Evolutionary conservation across 768 basidiomycete genomes (phyloP).

Genomic region (Sutorius australiensis): DNA sequence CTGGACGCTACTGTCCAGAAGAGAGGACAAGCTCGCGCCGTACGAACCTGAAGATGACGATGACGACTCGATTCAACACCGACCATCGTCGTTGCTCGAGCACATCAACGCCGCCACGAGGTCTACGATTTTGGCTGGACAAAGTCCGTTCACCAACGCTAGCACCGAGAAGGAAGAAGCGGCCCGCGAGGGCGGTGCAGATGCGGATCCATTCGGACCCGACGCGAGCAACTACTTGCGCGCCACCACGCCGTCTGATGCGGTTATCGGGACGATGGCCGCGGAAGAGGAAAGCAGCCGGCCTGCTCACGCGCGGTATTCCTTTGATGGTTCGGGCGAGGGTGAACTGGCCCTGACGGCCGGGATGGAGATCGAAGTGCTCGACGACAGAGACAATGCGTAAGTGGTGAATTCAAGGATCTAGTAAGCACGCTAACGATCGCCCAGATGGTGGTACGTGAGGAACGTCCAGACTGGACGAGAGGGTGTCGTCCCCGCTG

Average conservation of each 20-base stretch:
- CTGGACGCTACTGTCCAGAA: constrained; percentile 82
- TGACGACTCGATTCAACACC: constrained; percentile 70
- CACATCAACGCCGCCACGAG: constrained; percentile 90
- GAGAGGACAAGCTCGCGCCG: constrained; percentile 68
- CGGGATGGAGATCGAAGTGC: constrained; percentile 68
- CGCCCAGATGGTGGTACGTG: constrained; percentile 87
- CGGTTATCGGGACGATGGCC: constrained; percentile 54
- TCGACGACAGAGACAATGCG: constrained; percentile 80
- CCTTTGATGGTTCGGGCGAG: constrained; percentile 74
- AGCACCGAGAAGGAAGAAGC: constrained; percentile 54
- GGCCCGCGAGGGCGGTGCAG: constrained; percentile 37
- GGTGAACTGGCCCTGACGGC: constrained; percentile 70
- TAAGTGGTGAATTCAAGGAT: constrained; percentile 36
- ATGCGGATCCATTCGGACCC: constrained; percentile 55
- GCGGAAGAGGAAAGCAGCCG: constrained; percentile 64
- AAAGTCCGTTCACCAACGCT: constrained; percentile 35
- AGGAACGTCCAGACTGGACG: constrained; percentile 73
- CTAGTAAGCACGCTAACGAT: constrained; percentile 6
- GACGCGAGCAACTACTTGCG: constrained; percentile 77
- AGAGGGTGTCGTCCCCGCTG: constrained; percentile 89
- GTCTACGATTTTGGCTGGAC: constrained; percentile 68
- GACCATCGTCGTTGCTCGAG: constrained; percentile 83
- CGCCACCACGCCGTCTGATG: constrained; percentile 78
- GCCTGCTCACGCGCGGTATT: constrained; percentile 76
- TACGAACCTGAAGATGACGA: constrained; percentile 70